Evolutionary conservation across 257 asterid genomes (phyloP).

Genomic region (Solanum peruvianum): DNA sequence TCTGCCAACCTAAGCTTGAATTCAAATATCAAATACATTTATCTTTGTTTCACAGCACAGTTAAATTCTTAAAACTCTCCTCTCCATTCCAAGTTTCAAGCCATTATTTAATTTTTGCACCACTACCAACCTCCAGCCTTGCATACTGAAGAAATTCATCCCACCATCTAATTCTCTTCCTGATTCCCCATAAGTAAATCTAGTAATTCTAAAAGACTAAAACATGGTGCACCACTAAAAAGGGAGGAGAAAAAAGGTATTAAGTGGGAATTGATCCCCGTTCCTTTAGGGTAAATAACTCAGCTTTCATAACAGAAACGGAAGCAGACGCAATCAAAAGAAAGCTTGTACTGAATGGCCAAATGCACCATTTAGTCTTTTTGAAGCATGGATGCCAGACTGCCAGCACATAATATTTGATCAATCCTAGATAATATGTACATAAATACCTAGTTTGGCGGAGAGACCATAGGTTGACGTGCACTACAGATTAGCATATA

Average conservation of each 20-base stretch:
- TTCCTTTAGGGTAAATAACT: background rate
- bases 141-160: background rate
- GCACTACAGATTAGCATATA: background rate
- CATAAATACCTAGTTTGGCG: background rate
- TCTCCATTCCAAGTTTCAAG: background rate
- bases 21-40: background rate
- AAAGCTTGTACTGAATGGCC: background rate
- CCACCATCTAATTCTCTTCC: background rate
- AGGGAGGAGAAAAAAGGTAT: background rate
- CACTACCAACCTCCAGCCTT: background rate
- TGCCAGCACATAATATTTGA: background rate
- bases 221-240: background rate
- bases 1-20: background rate
- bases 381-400: background rate
- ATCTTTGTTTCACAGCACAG: background rate
- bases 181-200: background rate
- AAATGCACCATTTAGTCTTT: background rate
- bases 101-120: background rate
- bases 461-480: background rate
- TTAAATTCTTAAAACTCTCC: background rate
- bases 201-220: background rate
- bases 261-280: background rate
- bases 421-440: background rate
- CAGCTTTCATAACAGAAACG: background rate
- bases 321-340: background rate